Evolutionary conservation across 2,329 filamentous ascomycete species (phyloP).

Genomic region (Microcera coccophila): DNA sequence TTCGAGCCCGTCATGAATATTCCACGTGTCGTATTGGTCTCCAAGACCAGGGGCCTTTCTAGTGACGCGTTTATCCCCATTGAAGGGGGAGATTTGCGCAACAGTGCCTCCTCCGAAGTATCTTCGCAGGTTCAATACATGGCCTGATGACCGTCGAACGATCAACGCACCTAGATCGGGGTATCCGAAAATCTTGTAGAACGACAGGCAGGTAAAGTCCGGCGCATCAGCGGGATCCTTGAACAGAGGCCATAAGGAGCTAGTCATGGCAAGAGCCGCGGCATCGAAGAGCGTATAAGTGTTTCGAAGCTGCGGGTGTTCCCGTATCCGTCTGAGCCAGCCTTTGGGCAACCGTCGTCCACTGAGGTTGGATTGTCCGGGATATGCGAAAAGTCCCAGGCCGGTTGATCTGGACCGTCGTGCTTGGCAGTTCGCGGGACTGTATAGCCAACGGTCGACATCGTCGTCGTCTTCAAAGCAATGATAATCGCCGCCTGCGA

Average conservation of each 20-base stretch:
- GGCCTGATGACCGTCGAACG: conserved; percentile 52
- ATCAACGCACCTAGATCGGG: conserved; percentile 61
- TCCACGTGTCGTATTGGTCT: conserved; percentile 33
- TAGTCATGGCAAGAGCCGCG: conserved; percentile 62
- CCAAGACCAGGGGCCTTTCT: conserved; percentile 41
- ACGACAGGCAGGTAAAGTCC: conserved; percentile 58
- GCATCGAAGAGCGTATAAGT: conserved; percentile 57
- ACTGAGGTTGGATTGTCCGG: conserved; percentile 68
- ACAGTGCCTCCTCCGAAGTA: conserved; percentile 70
- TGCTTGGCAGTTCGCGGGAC: conserved; percentile 18
- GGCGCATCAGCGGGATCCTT: conserved; percentile 48
- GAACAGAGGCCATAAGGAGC: conserved; percentile 50
- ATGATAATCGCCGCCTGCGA: conserved; percentile 48
- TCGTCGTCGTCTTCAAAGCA: conserved; percentile 59
- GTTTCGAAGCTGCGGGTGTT: conserved; percentile 19
- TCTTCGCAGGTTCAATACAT: conserved; percentile 50
- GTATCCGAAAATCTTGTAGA: conserved; percentile 67
- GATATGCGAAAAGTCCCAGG: conserved; percentile 56
- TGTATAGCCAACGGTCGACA: conserved; percentile 42
- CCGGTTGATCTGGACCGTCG: conserved; percentile 15
- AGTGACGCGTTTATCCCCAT: conserved; percentile 18
- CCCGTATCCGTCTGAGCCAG: conserved; percentile 46
- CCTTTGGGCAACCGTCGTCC: conserved; percentile 57
- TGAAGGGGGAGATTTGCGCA: conserved; percentile 44
- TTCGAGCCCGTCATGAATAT: conserved; percentile 59